phyloP scores from a whole-genome alignment of 169 alveolate genomes.

The Fabrea salina region DNA sequence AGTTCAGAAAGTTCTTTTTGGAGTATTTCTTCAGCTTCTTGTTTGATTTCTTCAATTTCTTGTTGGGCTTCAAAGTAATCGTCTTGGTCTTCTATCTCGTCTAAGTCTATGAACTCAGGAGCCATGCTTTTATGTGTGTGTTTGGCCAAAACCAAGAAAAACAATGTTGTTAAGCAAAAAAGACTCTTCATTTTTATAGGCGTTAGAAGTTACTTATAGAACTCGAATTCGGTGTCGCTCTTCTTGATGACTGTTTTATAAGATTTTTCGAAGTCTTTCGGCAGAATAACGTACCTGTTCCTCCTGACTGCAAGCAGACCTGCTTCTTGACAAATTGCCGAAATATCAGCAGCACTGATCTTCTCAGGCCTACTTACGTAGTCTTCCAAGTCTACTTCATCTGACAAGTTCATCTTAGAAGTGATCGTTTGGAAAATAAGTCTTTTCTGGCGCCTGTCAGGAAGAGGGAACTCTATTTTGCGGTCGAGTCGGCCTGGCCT shows the following conservation, averaged over 20 bases:
- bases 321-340: conserved; percentile 98
- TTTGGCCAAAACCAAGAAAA: not conserved
- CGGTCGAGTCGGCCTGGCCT: conserved; percentile 99
- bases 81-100: no score
- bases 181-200: not conserved
- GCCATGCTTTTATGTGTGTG: no score
- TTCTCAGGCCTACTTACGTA: conserved; percentile 97
- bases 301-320: conserved; percentile 99
- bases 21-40: no score
- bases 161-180: not conserved
- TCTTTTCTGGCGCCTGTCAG: conserved; percentile 97
- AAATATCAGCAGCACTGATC: conserved; percentile 97
- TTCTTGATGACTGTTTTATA: conserved; percentile 94
- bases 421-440: conserved; percentile 94
- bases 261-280: conserved; percentile 97
- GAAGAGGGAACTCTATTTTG: conserved; percentile 97
- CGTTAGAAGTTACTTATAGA: conserved; percentile 71
- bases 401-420: conserved; percentile 96
- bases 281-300: conserved; percentile 93
- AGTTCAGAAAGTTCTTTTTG: no score
- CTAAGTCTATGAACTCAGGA: no score
- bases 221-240: conserved; percentile 92
- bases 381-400: conserved; percentile 97
- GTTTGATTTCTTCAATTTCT: no score
- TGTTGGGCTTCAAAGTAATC: no score